These are phyloP conservation scores for Mitragyna speciosa DNA, from an alignment of 257 asterid genomes.

Conservation along the genomic window DNA sequence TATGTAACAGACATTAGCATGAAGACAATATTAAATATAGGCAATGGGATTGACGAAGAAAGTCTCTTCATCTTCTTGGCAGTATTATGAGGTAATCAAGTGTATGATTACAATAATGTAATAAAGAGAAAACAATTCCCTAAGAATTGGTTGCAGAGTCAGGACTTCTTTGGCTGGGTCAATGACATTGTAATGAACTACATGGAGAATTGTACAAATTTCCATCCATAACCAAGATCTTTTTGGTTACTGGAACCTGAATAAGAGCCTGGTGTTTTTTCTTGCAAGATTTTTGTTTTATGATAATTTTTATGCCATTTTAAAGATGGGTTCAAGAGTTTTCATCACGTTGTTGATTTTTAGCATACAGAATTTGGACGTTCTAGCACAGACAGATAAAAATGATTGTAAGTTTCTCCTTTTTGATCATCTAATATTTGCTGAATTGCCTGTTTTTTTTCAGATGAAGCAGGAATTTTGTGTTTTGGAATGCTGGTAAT, in stretches of 20 bases:
- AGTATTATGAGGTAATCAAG: neutral
- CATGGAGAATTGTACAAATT: neutral
- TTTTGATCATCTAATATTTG: neutral
- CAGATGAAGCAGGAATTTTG: neutral
- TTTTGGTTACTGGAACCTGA: neutral
- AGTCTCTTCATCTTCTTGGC: neutral
- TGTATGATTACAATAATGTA: no score
- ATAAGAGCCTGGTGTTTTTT: neutral
- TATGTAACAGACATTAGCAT: neutral
- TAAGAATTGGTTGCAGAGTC: neutral
- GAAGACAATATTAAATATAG: neutral
- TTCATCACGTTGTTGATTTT: conserved; percentile 35
- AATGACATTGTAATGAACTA: conserved; percentile 8
- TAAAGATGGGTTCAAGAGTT: conserved; percentile 43
- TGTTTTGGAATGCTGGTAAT: neutral
- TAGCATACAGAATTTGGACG: conserved; percentile 32
- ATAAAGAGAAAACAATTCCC: neutral
- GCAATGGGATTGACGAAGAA: conserved; percentile 7
- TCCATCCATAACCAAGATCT: neutral
- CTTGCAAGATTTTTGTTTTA: neutral
- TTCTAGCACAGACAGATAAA: conserved; percentile 42
- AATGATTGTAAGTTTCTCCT: conserved; percentile 51
- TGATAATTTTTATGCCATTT: conserved; percentile 10
- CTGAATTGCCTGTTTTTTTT: neutral
- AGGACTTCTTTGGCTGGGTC: conserved; percentile 5